Evolutionary conservation across 140 eudicot genomes (phyloP), one percentile per base, ranked within the genome.

Genomic region (Bidens hawaiensis): DNA sequence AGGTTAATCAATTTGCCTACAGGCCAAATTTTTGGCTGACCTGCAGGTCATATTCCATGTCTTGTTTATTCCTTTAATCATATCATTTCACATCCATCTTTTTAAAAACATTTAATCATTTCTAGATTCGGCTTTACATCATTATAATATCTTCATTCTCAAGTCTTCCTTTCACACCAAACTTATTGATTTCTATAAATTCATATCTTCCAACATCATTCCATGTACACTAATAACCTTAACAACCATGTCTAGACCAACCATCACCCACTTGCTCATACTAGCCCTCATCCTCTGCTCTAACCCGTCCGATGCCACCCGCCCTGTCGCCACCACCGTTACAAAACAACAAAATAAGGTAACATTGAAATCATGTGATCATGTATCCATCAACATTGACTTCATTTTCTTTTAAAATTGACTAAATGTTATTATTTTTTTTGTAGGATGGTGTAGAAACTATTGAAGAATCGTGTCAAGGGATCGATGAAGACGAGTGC

Each of bases 231-330:
- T 10, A n/a, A 18, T 12, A 8, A 34, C 67, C 25, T 10, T 19
- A 55, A 55, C 65, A 55, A 62, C 31, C 73, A 81, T 81, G 83
- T 53, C 65, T 48, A 77, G 53, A 51, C 6, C n/a, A n/a, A n/a
- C 68, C 48, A 30, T 71, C 66, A 56, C 56, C 69, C 53, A 66
- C 58, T 66, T 73, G 14, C 48, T 77, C 67, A 50, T 77, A 13
- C 28, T 77, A 23, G 65, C 72, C 74, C 72, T 81, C 51, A 64
- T 81, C 67, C 68, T 81, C 46, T 73, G 64, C 60, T 64, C 76
- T 23, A 43, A 64, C 4, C 52, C 75, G 3, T 60, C 83, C 38
- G 21, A 25, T 14, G 47, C 80, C 11, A 64, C 80, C 49, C 78
- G 86, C 18, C 75, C 62, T 13, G 14, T 17, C 56, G 6, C 67